Base-by-base conservation (phyloP, 108 stramenopile species). In the Cyclotella choctawhatcheeana region DNA sequence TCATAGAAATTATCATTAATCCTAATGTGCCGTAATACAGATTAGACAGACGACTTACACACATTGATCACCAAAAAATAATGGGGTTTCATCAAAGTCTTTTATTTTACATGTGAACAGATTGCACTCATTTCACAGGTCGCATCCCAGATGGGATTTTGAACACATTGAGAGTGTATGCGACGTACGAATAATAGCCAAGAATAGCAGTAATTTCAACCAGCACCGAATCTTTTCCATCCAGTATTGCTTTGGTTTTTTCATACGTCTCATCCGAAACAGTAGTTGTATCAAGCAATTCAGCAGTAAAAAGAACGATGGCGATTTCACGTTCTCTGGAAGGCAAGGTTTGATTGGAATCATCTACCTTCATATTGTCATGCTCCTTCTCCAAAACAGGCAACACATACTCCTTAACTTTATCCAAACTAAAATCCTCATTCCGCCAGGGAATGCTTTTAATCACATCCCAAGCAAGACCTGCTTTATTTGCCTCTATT, bases 111-210 rank as follows among this genome's bases (percentile, higher is more conserved):
- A n/a, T n/a, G n/a, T n/a, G n/a, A n/a, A n/a, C n/a, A n/a, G n/a
- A n/a, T n/a, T n/a, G n/a, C n/a, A n/a, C n/a, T n/a, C n/a, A n/a
- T n/a, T 64, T 55, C 31, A 24, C 32, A 22, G 63, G 62, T 12
- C 8, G n/a, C 44, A 56, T 44, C 5, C 25, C 51, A 14, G 87
- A 81, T 43, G 90, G 86, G 51, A 93, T 89, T 30, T 67, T 70
- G 67, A 93, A 93, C 0, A 86, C 90, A 67, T 93, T 93, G 37
- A 93, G 45, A 17, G 93, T 93, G 50, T 82, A 93, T 13, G 88
- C 74, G 32, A 89, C 89, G 62, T 77, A 88, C 0, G 93, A 83
- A 64, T 93, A 93, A 52, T 93, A 93, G 2, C 93, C 93, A n/a
- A 78, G 72, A 64, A 93, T 93, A 53, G 88, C 84, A 35, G 85